Evolutionary conservation across 352 stramenopile species (phyloP).

Genomic region (Pseudoperonospora humuli): DNA sequence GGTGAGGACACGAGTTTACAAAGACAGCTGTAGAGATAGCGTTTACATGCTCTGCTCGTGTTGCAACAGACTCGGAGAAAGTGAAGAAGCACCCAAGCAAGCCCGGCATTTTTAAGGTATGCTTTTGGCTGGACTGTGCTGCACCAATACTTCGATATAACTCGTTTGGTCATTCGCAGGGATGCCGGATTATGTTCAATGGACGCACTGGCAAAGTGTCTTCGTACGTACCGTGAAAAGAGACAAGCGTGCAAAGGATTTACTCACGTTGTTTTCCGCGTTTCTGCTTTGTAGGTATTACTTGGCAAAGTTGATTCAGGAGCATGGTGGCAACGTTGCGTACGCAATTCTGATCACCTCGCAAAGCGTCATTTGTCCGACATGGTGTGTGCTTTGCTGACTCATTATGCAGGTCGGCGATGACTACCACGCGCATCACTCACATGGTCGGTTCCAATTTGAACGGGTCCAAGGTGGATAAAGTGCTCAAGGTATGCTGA

Average conservation of each 20-base stretch:
- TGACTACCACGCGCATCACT: slow-evolving; percentile 48
- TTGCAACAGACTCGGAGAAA: slow-evolving; percentile 7
- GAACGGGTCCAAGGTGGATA: slow-evolving; percentile 65
- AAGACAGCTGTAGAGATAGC: slow-evolving; percentile 3
- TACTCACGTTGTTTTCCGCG: background rate
- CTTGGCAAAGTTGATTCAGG: slow-evolving; percentile 68
- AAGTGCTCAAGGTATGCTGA: slow-evolving; percentile 48
- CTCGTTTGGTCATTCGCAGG: slow-evolving; percentile 21
- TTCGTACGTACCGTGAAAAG: slow-evolving; percentile 33
- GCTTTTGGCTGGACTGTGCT: background rate
- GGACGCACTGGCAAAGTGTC: slow-evolving; percentile 74
- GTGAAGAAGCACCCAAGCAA: slow-evolving; percentile 2
- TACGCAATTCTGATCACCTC: slow-evolving; percentile 16
- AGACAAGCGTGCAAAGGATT: background rate
- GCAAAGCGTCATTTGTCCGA: slow-evolving; percentile 1
- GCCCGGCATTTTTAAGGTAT: slow-evolving; percentile 51
- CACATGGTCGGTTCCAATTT: slow-evolving; percentile 80
- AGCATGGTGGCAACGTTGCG: slow-evolving; percentile 66
- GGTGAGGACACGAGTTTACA: slow-evolving; percentile 3
- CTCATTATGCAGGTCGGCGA: slow-evolving; percentile 22
- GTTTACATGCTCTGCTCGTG: slow-evolving; percentile 1
- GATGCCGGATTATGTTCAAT: slow-evolving; percentile 76
- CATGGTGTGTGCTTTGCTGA: background rate
- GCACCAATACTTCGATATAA: background rate
- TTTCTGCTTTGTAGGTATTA: slow-evolving; percentile 47